Base-by-base conservation (phyloP, 2,329 filamentous ascomycete species). In the Fusarium nelsonii region DNA sequence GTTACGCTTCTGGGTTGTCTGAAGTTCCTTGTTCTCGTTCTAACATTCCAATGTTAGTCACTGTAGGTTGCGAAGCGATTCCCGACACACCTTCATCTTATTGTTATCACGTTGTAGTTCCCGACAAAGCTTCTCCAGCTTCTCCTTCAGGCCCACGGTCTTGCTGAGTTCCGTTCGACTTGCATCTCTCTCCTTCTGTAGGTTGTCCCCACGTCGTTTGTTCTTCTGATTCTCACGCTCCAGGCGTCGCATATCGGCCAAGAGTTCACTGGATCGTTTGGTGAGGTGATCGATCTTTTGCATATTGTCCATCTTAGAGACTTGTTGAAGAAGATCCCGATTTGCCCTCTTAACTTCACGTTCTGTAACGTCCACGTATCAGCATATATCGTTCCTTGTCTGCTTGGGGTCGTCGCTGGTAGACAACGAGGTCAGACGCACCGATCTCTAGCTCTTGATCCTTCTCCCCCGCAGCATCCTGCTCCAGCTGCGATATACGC, bases 31-130 rank as follows among this genome's bases (percentile, higher is more conserved):
- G 79, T 97, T 97, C 80, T 99, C 96, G 81, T 94, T 92, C 91
- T 93, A 77, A 40, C 56, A 43, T 30, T 32, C 45, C 44, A 40
- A 36, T 16, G 65, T 79, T 67, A 80, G 77, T 57, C 51, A 48
- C 20, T 20, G 34, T 23, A 43, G 59, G 15, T 30, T 18, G 30
- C 28, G 8, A 36, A n/a, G 37, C n/a, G 4, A 15, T 28, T 32
- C 37, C 8, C 16, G 49, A 78, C 83, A 73, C 80, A 96, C 93
- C 91, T 98, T 98, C 70, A 99, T 89, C 82, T 97, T 97, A 81
- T 98, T 98, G 80, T 99, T 99, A 77, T 99, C 96, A 74, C 95
- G 92, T 64, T 97, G 96, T 57, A 99, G 86, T 79, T 99, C 96
- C 58, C 96, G 87, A 75, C 94, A 97, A 33, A 99, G 84, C 78